phyloP scores from a whole-genome alignment of 2,329 filamentous ascomycete species.

The Sporothrix luriei region DNA sequence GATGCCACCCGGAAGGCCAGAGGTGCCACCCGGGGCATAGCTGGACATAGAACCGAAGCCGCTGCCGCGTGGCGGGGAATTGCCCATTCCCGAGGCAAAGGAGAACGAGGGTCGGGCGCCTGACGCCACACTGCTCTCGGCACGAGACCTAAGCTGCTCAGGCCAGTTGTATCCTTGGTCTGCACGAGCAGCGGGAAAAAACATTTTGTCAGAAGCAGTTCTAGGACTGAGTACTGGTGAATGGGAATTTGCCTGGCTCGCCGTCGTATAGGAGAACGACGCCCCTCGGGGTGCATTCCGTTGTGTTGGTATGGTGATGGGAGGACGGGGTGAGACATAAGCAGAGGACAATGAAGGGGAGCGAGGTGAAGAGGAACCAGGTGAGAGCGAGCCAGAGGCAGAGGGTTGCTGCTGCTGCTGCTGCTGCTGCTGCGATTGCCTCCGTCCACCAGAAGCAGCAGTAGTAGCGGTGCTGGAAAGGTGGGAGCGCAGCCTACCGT shows the following conservation, averaged over 20 bases:
- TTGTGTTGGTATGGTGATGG: background rate
- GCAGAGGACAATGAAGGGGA: conserved; percentile 5
- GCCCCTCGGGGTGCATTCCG: background rate
- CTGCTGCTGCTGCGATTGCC: conserved; percentile 36
- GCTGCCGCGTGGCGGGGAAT: conserved; percentile 49
- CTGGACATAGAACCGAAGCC: conserved; percentile 28
- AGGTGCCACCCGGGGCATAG: conserved; percentile 30
- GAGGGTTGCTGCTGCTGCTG: conserved; percentile 37
- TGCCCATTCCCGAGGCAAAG: conserved; percentile 51
- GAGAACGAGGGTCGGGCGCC: conserved; percentile 62
- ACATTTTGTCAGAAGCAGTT: conserved; percentile 67
- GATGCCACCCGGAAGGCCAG: conserved; percentile 26
- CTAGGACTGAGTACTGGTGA: conserved; percentile 44
- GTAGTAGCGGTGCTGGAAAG: conserved; percentile 42
- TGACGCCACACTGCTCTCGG: conserved; percentile 71
- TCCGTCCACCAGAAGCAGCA: conserved; percentile 30
- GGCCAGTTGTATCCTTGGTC: conserved; percentile 97
- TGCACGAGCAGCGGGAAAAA: conserved; percentile 57
- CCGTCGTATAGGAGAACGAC: conserved; percentile 34
- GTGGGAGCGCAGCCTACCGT: conserved; percentile 59
- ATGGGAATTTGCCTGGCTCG: conserved; percentile 40
- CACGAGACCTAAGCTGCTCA: conserved; percentile 89
- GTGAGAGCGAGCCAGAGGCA: conserved; percentile 17
- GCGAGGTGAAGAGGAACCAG: conserved; percentile 17
- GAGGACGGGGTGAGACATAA: conserved; percentile 12